A percentile compares a stretch with the other conserved stretches of the same genome.
Evolutionary conservation across 306 rosid genomes (phyloP).

Genomic region (Inga oerstediana): DNA sequence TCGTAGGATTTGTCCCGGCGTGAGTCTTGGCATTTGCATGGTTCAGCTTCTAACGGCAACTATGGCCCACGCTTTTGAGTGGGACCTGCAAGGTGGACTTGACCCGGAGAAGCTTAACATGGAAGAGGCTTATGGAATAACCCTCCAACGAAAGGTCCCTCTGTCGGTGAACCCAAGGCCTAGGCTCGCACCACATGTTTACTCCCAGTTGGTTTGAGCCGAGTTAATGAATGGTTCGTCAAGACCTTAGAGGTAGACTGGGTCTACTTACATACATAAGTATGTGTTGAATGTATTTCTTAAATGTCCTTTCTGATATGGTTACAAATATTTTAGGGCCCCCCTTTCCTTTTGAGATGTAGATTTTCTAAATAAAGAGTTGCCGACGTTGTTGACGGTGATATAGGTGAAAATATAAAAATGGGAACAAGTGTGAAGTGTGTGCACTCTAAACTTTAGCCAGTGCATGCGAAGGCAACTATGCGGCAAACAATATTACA

Average conservation of each 20-base stretch:
- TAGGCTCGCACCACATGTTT: not conserved
- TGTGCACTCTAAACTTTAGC: not conserved
- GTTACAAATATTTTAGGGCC: not conserved
- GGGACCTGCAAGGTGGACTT: not conserved
- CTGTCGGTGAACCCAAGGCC: not conserved
- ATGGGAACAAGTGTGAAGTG: not conserved
- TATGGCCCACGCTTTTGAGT: not conserved
- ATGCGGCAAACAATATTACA: too few relatives aligned
- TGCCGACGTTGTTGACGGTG: not conserved
- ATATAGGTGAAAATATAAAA: too few relatives aligned
- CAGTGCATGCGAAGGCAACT: too few relatives aligned
- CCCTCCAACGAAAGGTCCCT: not conserved
- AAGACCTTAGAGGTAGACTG: not conserved
- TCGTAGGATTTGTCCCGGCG: not conserved
- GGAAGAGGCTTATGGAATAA: not conserved
- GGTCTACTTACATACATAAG: not conserved
- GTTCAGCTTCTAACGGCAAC: not conserved
- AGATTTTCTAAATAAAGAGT: not conserved
- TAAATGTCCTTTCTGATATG: not conserved
- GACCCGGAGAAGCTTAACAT: not conserved
- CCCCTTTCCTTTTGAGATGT: not conserved
- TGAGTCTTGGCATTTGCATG: not conserved
- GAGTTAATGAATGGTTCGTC: not conserved
- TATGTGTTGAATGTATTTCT: not conserved
- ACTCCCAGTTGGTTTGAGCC: not conserved